Conservation (phyloP, 78 protist species). For the Speleostelium caveatum region DNA sequence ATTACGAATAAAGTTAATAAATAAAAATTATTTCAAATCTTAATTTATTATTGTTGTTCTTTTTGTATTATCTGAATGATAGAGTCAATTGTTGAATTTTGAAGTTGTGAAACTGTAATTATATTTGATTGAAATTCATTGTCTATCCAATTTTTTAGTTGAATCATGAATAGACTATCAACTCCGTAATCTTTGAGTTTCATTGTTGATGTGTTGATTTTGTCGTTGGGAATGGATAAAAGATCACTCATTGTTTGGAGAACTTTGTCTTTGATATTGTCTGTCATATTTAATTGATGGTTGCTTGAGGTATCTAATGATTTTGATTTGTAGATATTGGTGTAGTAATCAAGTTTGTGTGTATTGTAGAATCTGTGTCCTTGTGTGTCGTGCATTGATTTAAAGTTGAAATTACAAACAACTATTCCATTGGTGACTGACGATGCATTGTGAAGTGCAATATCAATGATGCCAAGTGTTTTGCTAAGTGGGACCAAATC, state of each 20-base stretch:
- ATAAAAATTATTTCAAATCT: too few relatives aligned
- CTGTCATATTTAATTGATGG: too few relatives aligned
- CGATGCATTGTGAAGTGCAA: not conserved
- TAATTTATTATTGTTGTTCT: too few relatives aligned
- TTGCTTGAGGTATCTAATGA: too few relatives aligned
- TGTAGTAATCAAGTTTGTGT: not conserved
- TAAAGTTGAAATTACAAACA: not conserved
- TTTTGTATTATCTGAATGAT: not conserved
- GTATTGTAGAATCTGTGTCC: not conserved
- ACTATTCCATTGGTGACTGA: not conserved
- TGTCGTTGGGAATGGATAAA: not conserved
- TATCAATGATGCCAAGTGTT: not conserved
- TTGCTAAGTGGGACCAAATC: too few relatives aligned
- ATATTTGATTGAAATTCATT: not conserved
- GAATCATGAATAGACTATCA: not conserved
- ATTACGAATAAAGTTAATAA: too few relatives aligned
- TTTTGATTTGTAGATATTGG: not conserved
- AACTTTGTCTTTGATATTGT: not conserved
- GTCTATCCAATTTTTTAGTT: not conserved
- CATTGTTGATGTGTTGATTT: not conserved
- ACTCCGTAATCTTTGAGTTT: too few relatives aligned
- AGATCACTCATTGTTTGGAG: not conserved
- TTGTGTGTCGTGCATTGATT: not conserved
- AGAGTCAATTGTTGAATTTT: not conserved
- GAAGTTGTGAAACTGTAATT: not conserved